A percentile compares a stretch with the other conserved stretches of the same genome.
Conservation (phyloP, 495 filamentous ascomycete species). For the Aspergillus hancockii region DNA sequence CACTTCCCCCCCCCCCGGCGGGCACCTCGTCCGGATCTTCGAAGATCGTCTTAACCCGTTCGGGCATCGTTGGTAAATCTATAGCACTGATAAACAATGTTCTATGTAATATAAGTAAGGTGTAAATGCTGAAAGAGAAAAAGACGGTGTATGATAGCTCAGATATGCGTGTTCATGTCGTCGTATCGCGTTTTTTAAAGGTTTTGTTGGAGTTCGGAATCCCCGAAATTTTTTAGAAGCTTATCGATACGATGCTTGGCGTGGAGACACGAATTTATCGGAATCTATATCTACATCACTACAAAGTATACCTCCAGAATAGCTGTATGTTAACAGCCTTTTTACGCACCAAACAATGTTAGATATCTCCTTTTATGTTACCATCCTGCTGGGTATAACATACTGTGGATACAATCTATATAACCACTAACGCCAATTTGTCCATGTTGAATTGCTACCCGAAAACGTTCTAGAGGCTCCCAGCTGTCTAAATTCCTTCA, state of each 20-base stretch:
- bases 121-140: neutral
- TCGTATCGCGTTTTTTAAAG: conserved; percentile 1
- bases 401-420: neutral
- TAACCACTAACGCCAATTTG: neutral
- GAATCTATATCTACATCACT: too few species aligned
- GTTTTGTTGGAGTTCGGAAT: conserved; percentile 3
- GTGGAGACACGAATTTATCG: neutral
- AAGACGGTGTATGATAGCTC: neutral
- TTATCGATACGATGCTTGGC: conserved; percentile 32
- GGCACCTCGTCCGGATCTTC: conserved; percentile 29
- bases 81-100: neutral
- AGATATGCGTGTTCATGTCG: neutral
- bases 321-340: too few species aligned
- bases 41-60: conserved; percentile 46
- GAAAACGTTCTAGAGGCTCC: neutral
- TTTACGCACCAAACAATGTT: too few species aligned
- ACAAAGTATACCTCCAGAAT: too few species aligned
- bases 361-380: too few species aligned
- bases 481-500: neutral
- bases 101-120: neutral
- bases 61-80: conserved; percentile 46
- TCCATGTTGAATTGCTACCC: neutral
- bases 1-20: conserved; percentile 5
- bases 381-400: too few species aligned
- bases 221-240: conserved; percentile 34